Percentiles rank a stretch among this genome's conserved stretches.
Evolutionary conservation across 1,284 basidiomycete genomes (phyloP).

Genomic region (Neolentinus lepideus): DNA sequence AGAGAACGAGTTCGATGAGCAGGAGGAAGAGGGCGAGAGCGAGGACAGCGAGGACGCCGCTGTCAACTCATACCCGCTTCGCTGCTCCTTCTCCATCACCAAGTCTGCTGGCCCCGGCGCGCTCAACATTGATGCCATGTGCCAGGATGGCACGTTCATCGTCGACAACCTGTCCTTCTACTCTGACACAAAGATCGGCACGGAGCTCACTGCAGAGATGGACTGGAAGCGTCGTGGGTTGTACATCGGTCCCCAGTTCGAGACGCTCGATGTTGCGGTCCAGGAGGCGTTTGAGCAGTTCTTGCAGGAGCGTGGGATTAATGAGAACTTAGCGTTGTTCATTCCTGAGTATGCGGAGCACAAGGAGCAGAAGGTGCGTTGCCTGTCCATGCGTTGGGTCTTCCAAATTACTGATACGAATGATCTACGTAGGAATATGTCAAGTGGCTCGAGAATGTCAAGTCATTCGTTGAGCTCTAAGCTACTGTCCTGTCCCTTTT

Average conservation of each 20-base stretch:
- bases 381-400: slow-evolving; percentile 4
- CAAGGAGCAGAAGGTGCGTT: slow-evolving; percentile 83
- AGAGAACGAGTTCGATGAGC: slow-evolving; percentile 37
- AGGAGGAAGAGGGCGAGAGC: slow-evolving; percentile 26
- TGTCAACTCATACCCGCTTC: slow-evolving; percentile 57
- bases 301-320: slow-evolving; percentile 83
- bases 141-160: slow-evolving; percentile 79
- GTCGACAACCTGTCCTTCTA: slow-evolving; percentile 92
- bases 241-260: slow-evolving; percentile 68
- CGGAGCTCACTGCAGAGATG: slow-evolving; percentile 78
- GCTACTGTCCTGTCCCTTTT: not conserved
- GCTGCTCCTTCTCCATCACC: slow-evolving; percentile 76
- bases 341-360: slow-evolving; percentile 79
- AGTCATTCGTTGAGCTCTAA: slow-evolving; percentile 75
- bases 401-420: not conserved
- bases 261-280: slow-evolving; percentile 81
- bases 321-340: slow-evolving; percentile 75
- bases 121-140: slow-evolving; percentile 74
- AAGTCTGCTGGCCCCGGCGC: slow-evolving; percentile 63
- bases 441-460: slow-evolving; percentile 81
- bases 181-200: slow-evolving; percentile 64
- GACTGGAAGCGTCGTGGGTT: slow-evolving; percentile 90
- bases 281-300: slow-evolving; percentile 85
- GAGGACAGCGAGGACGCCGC: slow-evolving; percentile 31
- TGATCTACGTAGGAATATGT: slow-evolving; percentile 72